phyloP scores from a whole-genome alignment of 2,329 filamentous ascomycete species.

The Monilinia aucupariae region DNA sequence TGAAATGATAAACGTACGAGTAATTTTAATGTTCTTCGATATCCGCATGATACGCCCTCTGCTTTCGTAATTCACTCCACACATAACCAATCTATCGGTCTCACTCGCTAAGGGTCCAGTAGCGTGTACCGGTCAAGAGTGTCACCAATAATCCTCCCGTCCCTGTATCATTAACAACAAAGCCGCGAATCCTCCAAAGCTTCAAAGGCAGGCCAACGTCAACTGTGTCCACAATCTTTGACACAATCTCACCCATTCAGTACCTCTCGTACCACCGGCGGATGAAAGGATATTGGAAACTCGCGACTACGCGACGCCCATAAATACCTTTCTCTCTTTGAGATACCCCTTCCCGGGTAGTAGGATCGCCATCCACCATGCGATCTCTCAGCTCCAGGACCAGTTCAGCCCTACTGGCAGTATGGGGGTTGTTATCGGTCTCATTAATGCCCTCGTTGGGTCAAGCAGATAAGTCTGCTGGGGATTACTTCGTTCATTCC shows the following conservation, averaged over 20 bases:
- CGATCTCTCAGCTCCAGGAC: conserved; percentile 26
- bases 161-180: conserved; percentile 11
- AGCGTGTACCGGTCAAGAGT: neutral
- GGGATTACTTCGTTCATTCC: conserved; percentile 83
- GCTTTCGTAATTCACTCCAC: conserved; percentile 10
- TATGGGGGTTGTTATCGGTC: conserved; percentile 39
- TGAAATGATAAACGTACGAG: conserved; percentile 13
- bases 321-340: conserved; percentile 7
- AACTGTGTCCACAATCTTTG: conserved; percentile 14
- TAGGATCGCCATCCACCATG: conserved; percentile 26
- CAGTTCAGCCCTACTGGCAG: conserved; percentile 21
- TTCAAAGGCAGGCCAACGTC: neutral
- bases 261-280: neutral
- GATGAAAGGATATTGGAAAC: conserved; percentile 10
- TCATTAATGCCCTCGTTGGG: conserved; percentile 40
- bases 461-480: conserved; percentile 55
- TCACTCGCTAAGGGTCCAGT: conserved; percentile 1
- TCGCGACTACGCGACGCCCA: conserved; percentile 19
- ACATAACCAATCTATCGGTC: conserved; percentile 2
- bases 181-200: conserved; percentile 9
- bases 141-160: conserved; percentile 6
- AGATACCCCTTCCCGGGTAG: conserved; percentile 17
- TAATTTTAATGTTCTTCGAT: conserved; percentile 9
- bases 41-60: neutral
- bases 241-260: neutral